These are phyloP conservation scores for Claviceps sp. DNA, from an alignment of 2,329 filamentous ascomycete species.

Conservation along the genomic window DNA sequence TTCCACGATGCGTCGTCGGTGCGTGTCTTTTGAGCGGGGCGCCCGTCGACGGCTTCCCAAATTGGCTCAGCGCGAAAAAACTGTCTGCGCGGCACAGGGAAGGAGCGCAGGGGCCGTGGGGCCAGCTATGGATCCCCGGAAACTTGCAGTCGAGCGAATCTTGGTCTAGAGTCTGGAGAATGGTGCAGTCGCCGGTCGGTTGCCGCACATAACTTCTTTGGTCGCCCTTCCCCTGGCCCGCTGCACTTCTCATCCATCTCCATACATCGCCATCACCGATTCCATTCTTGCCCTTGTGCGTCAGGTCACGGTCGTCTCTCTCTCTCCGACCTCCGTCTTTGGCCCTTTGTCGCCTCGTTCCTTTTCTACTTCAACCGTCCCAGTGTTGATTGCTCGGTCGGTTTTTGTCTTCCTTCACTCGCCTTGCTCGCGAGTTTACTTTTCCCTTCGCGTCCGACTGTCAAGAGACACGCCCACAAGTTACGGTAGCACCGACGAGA, in stretches of 20 bases:
- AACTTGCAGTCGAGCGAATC: not conserved
- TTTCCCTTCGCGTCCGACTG: not conserved
- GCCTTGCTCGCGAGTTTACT: not conserved
- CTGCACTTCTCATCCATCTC: not conserved
- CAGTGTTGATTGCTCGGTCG: slow-evolving; percentile 5
- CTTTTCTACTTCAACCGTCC: not conserved
- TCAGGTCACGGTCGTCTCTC: slow-evolving; percentile 9
- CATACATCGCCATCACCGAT: slow-evolving; percentile 4
- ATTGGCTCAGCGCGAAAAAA: not conserved
- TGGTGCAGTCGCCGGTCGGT: not conserved
- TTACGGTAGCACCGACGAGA: not conserved
- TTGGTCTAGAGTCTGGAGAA: not conserved
- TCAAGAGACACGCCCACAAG: not conserved
- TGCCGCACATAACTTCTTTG: not conserved
- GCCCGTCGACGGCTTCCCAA: too few species aligned
- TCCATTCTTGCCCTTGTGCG: slow-evolving; percentile 12
- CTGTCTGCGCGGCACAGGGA: not conserved
- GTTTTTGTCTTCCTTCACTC: not conserved
- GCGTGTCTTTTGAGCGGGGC: too few species aligned
- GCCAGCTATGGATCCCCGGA: not conserved
- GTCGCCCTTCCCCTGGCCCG: not conserved
- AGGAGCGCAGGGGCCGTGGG: not conserved
- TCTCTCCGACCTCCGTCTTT: not conserved
- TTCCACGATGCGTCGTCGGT: too few species aligned
- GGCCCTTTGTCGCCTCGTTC: slow-evolving; percentile 2